phyloP scores from a whole-genome alignment of 768 basidiomycete genomes.

The Candolleomyces aberdarensis region DNA sequence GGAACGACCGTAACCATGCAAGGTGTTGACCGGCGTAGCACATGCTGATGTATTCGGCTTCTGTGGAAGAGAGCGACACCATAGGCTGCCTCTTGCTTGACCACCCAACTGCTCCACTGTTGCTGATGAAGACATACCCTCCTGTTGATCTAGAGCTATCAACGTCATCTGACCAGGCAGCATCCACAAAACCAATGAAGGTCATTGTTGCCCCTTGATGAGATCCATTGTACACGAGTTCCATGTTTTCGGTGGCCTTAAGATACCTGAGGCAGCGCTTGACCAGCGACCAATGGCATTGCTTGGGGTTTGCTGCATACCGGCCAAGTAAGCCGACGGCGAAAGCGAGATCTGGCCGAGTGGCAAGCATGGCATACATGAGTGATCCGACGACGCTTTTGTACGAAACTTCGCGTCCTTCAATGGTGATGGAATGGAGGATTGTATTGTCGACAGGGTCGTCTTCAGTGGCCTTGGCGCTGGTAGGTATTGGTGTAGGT shows the following conservation, averaged over 20 bases:
- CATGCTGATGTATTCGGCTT: conserved; percentile 16
- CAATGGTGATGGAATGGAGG: conserved; percentile 9
- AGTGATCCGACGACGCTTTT: conserved; percentile 18
- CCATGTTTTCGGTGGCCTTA: conserved; percentile 1
- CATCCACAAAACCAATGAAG: conserved; percentile 12
- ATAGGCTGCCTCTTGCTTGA: conserved; percentile 22
- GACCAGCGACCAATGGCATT: conserved; percentile 12
- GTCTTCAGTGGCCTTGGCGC: conserved; percentile 5
- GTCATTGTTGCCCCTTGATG: background rate
- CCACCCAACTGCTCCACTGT: conserved; percentile 26
- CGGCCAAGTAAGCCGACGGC: conserved; percentile 37
- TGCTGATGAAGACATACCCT: conserved; percentile 23
- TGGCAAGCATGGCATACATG: conserved; percentile 20
- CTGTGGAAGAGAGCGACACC: conserved; percentile 15
- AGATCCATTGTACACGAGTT: background rate
- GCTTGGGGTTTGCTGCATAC: conserved; percentile 11
- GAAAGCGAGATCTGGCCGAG: conserved; percentile 20
- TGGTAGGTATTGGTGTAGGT: conserved; percentile 12
- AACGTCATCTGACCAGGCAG: conserved; percentile 16
- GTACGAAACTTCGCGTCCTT: conserved; percentile 10
- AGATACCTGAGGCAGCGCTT: conserved; percentile 14
- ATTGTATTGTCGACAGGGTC: conserved; percentile 7
- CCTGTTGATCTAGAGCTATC: conserved; percentile 20
- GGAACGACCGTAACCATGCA: conserved; percentile 6
- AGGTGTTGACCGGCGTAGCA: background rate